Percentiles rank a stretch among this genome's conserved stretches.
Evolutionary conservation across 2,329 filamentous ascomycete species (phyloP).

Genomic region (Westerdykella ornata): DNA sequence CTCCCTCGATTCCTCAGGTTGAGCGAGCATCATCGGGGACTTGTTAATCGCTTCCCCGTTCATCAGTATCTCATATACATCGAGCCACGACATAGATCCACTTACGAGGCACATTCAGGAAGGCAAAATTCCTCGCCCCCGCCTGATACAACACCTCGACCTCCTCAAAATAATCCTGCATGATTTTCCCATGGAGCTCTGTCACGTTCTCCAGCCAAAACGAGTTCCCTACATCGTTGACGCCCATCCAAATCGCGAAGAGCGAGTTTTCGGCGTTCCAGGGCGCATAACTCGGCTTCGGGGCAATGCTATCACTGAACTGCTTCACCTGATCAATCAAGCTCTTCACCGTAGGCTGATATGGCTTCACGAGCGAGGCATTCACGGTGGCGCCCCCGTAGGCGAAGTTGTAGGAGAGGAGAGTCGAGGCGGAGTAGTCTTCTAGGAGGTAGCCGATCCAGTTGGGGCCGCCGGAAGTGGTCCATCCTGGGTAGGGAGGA

Average conservation of each 20-base stretch:
- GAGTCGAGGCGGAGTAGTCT: conserved; percentile 12
- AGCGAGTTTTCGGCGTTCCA: conserved; percentile 10
- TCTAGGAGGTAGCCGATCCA: conserved; percentile 16
- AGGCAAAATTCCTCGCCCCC: conserved; percentile 53
- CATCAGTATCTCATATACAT: background rate
- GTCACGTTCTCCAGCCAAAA: conserved; percentile 6
- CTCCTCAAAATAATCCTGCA: conserved; percentile 42
- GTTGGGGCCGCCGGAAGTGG: conserved; percentile 15
- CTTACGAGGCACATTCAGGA: conserved; percentile 52
- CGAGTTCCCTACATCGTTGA: conserved; percentile 21
- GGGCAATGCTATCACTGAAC: conserved; percentile 11
- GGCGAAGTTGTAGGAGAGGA: conserved; percentile 17
- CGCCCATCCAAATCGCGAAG: conserved; percentile 17
- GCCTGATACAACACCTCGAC: conserved; percentile 45
- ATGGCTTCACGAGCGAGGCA: conserved; percentile 13
- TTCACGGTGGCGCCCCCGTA: conserved; percentile 17
- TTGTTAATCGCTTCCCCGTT: conserved; percentile 9
- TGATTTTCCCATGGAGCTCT: conserved; percentile 33
- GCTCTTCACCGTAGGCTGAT: conserved; percentile 11
- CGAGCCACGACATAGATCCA: background rate
- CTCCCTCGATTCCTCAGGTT: conserved; percentile 16
- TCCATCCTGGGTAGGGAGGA: conserved; percentile 14
- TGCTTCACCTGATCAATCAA: conserved; percentile 16
- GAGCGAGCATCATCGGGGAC: conserved; percentile 11
- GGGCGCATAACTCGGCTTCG: conserved; percentile 9